Conservation (phyloP, 225 moss, liverwort and hornwort species). For the Pleurozium schreberi region DNA sequence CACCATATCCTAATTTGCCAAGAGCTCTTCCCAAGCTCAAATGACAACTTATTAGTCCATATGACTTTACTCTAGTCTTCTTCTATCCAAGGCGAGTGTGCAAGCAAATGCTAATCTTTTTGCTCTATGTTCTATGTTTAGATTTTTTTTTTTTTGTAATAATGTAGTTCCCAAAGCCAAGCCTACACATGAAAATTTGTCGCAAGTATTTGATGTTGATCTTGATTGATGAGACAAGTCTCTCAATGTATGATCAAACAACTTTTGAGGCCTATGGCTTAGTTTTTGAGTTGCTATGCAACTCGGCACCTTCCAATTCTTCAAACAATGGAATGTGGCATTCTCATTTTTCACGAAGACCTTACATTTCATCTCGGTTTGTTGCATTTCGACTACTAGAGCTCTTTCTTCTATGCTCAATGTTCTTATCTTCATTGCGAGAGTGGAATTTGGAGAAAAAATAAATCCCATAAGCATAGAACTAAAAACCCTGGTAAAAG, state of each 20-base stretch:
- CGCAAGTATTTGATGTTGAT: not conserved
- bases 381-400: not conserved
- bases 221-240: not conserved
- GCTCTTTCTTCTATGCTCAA: not conserved
- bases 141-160: accelerated
- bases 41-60: not conserved
- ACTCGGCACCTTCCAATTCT: not conserved
- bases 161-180: not conserved
- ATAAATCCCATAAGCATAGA: not conserved
- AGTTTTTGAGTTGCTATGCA: not conserved
- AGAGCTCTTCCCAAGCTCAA: not conserved
- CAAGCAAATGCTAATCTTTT: not conserved
- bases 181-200: not conserved
- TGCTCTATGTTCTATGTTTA: accelerated
- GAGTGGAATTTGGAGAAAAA: not conserved
- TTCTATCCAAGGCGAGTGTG: not conserved
- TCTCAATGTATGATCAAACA: not conserved
- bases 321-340: not conserved
- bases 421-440: not conserved
- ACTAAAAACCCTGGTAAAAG: accelerated
- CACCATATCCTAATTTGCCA: accelerated
- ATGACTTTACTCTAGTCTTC: not conserved
- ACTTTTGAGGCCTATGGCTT: not conserved
- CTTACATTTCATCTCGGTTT: not conserved
- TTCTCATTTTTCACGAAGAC: not conserved